Base-by-base conservation (phyloP, 768 basidiomycete genomes). In the Tylopilus felleus region DNA sequence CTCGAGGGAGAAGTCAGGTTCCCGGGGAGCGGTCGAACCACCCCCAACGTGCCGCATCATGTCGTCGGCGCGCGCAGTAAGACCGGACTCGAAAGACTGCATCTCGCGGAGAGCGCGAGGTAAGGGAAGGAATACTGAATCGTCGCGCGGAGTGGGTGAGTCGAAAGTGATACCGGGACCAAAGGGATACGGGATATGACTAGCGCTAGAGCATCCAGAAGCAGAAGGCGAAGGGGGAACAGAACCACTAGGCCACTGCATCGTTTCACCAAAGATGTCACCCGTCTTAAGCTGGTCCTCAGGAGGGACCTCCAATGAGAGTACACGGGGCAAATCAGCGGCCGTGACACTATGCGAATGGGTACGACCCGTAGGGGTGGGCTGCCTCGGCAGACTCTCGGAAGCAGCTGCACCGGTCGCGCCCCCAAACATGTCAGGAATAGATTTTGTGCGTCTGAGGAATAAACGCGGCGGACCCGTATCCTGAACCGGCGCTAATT, bases 51-150 rank as follows among this genome's bases (percentile, higher is more conserved):
- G 61, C 41, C 56, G 65, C 48, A 60, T 53, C 52, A 63, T 62
- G 49, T 71, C 68, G 16, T 65, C 77, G 45, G 87, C 86, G 22
- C 83, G 80, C 0, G 88, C 90, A 0, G 91, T 93, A 35, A 88
- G 67, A 1, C 84, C 84, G 5, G 90, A 92, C 60, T 93, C 91
- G 64, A 93, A 93, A 0, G 88, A 90, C 60, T 92, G 89, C 85
- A 92, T 88, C 66, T 86, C 86, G 22, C 90, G 85, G n/a, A 93
- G 67, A 40, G 76, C 74, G 5, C 80, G 82, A 1, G 82, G 77
- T 2, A 79, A 60, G 5, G 75, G 74, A 5, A 82, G 65, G 45
- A 71, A 74, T 17, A 80, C 69, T 1, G 74, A 49, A 1, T 73
- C 68, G 8, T 77, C 74, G 31, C 71, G 76, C 55, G 78, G 74